A percentile compares a stretch with the other conserved stretches of the same genome.
Conservation (phyloP, 768 basidiomycete species). For the Cystofilobasidium macerans region DNA sequence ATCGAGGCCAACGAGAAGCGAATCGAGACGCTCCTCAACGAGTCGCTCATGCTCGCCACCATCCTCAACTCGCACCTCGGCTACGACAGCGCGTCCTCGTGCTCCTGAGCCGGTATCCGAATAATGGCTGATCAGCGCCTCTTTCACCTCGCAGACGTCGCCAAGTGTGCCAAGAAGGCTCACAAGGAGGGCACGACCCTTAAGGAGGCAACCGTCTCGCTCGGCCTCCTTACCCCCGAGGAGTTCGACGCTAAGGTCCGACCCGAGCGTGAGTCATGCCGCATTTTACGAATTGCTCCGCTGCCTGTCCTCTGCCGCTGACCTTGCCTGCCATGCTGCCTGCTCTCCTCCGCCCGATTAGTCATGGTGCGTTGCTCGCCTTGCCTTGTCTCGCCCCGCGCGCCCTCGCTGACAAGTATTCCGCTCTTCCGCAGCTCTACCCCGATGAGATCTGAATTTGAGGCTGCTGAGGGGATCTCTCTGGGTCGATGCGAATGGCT, state of each 20-base stretch:
- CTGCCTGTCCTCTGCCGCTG: background rate
- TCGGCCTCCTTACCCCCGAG: slow-evolving; percentile 74
- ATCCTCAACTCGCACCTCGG: slow-evolving; percentile 92
- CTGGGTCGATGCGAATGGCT: no score
- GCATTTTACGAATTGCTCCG: no score
- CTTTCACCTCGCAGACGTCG: slow-evolving; percentile 58
- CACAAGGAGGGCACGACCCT: slow-evolving; percentile 94
- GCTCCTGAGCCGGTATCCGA: background rate
- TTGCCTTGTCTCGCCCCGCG: background rate
- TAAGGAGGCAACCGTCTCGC: slow-evolving; percentile 82
- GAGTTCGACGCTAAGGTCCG: slow-evolving; percentile 82
- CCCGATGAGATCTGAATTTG: slow-evolving; percentile 4
- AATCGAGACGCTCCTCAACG: slow-evolving; percentile 76
- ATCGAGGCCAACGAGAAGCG: slow-evolving; percentile 93
- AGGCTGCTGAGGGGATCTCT: no score
- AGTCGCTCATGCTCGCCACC: slow-evolving; percentile 95
- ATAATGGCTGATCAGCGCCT: slow-evolving; percentile 10
- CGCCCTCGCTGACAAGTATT: background rate
- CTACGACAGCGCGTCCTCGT: slow-evolving; percentile 71
- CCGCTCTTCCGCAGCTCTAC: background rate
- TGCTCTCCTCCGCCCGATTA: background rate
- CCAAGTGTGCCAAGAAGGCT: slow-evolving; percentile 98
- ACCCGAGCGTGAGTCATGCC: slow-evolving; percentile 41
- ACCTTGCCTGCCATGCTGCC: background rate
- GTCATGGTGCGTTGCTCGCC: slow-evolving; percentile 1